Conservation (phyloP, 2,329 filamentous ascomycete species). For the Ophioceras dolichostomum region DNA sequence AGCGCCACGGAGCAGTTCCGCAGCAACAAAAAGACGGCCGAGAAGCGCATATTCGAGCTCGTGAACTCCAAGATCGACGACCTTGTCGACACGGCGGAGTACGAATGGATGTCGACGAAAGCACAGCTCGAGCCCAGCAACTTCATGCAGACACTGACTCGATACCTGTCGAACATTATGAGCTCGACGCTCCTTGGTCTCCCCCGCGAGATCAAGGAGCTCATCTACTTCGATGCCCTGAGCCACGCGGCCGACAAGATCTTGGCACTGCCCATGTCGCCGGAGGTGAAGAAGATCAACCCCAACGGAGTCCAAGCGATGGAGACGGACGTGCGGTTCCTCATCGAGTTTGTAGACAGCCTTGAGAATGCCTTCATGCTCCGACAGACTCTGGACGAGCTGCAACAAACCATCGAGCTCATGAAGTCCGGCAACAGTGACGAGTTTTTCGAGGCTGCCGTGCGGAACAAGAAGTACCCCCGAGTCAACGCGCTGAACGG, state of each 20-base stretch:
- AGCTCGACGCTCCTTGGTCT: constrained; percentile 83
- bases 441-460: constrained; percentile 89
- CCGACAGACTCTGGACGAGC: constrained; percentile 77
- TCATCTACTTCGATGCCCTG: constrained; percentile 95
- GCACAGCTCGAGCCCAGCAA: constrained; percentile 65
- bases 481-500: constrained; percentile 87
- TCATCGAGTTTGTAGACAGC: constrained; percentile 75
- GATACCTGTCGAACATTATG: constrained; percentile 94
- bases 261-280: constrained; percentile 66
- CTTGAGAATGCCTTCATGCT: constrained; percentile 79
- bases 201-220: constrained; percentile 91
- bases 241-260: constrained; percentile 84
- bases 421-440: constrained; percentile 86
- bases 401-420: constrained; percentile 83
- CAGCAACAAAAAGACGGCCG: constrained; percentile 86
- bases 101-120: constrained; percentile 64
- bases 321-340: constrained; percentile 70
- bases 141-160: constrained; percentile 91
- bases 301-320: constrained; percentile 72
- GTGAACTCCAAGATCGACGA: constrained; percentile 99
- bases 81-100: constrained; percentile 91
- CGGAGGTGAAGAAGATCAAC: constrained; percentile 75
- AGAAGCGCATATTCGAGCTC: constrained; percentile 95
- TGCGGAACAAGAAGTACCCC: constrained; percentile 85
- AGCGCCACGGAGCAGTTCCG: constrained; percentile 78